phyloP scores from a whole-genome alignment of 352 stramenopile genomes.

The Globisporangium paddicum region DNA sequence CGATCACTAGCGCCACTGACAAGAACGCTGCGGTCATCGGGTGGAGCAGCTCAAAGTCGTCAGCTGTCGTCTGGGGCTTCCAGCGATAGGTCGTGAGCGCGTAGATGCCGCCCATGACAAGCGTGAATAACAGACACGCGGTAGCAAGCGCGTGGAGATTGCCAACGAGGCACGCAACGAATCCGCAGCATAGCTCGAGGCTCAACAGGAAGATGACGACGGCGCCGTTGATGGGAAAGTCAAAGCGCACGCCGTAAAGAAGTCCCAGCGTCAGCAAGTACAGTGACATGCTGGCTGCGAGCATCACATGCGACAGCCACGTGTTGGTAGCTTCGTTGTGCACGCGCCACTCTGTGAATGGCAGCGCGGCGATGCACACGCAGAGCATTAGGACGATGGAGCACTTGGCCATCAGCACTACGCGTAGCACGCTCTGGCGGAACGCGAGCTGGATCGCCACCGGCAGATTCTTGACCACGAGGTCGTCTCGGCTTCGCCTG shows the following conservation, averaged over 20 bases:
- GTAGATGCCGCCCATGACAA: slow-evolving; percentile 1
- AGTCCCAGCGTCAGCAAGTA: slow-evolving; percentile 15
- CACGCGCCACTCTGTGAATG: slow-evolving; percentile 6
- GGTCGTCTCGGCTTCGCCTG: slow-evolving; percentile 2
- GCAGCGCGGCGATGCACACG: background rate
- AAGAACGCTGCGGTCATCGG: background rate
- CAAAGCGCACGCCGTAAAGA: slow-evolving; percentile 19
- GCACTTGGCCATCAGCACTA: slow-evolving; percentile 1
- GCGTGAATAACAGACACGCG: background rate
- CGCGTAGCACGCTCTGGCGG: slow-evolving; percentile 14
- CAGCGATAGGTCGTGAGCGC: background rate
- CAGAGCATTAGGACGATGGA: background rate
- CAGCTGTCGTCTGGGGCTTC: background rate
- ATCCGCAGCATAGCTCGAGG: slow-evolving; percentile 1
- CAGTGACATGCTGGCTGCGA: background rate
- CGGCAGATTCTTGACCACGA: slow-evolving; percentile 9
- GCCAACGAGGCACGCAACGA: background rate
- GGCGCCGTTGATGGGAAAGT: slow-evolving; percentile 12
- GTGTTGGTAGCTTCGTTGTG: background rate
- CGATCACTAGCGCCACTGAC: background rate
- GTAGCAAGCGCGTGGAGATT: slow-evolving; percentile 1
- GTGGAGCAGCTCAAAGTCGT: slow-evolving; percentile 4
- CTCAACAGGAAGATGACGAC: slow-evolving; percentile 11
- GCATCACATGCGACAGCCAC: slow-evolving; percentile 1
- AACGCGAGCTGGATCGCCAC: slow-evolving; percentile 16